A percentile compares a stretch with the other conserved stretches of the same genome.
These are phyloP conservation scores for Ophiostoma fasciatum DNA, from an alignment of 2,329 filamentous ascomycete species.

Conservation along the genomic window DNA sequence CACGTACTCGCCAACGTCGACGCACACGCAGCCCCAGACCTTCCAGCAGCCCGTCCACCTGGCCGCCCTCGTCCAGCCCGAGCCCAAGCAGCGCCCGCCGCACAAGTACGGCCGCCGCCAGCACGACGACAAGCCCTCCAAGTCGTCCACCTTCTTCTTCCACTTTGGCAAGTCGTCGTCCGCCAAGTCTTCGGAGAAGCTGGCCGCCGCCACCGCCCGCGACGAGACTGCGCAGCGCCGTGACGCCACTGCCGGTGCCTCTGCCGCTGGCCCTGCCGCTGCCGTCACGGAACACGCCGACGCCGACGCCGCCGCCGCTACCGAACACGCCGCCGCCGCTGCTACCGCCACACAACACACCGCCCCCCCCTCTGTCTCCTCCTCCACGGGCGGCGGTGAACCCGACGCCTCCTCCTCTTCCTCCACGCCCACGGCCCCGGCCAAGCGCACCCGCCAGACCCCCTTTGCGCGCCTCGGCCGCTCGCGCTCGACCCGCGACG, in stretches of 20 bases:
- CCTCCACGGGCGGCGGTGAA: too few relatives aligned
- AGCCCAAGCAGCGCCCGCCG: too few relatives aligned
- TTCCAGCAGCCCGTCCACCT: slow-evolving; percentile 16
- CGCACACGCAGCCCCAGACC: slow-evolving; percentile 4
- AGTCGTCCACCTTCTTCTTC: slow-evolving; percentile 35
- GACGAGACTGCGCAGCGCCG: slow-evolving; percentile 24
- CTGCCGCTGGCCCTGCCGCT: too few relatives aligned
- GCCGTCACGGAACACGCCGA: too few relatives aligned
- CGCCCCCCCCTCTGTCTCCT: too few relatives aligned
- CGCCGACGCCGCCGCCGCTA: too few relatives aligned
- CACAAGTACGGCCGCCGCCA: too few relatives aligned
- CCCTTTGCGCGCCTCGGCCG: slow-evolving; percentile 38
- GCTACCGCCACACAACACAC: too few relatives aligned
- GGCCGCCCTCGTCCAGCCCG: slow-evolving; percentile 19
- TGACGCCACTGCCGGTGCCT: too few relatives aligned
- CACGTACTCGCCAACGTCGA: slow-evolving; percentile 1
- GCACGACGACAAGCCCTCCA: slow-evolving; percentile 28
- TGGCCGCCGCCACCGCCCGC: slow-evolving; percentile 14
- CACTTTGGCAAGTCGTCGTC: slow-evolving; percentile 31
- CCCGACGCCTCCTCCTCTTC: neutral
- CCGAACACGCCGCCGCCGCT: too few relatives aligned
- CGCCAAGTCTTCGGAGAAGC: slow-evolving; percentile 23
- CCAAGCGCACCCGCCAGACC: too few relatives aligned
- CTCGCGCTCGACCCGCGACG: slow-evolving; percentile 36
- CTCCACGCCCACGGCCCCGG: slow-evolving; percentile 11